Evolutionary conservation across 441 rosid genomes (phyloP).

Genomic region (Rhodomyrtus psidioides): DNA sequence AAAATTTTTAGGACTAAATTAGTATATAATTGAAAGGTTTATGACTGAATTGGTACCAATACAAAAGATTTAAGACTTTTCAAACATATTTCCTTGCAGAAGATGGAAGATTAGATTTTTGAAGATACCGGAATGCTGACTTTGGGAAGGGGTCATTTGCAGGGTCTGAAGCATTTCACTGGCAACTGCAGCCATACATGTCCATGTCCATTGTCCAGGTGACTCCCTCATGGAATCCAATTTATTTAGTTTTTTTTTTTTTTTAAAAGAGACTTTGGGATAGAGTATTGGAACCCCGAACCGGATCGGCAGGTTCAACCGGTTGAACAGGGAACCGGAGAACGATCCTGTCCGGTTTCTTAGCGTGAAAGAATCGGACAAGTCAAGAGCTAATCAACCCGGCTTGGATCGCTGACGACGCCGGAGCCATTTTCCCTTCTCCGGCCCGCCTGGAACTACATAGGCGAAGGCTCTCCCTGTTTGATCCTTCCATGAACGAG

Average conservation of each 20-base stretch:
- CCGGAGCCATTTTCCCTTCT: too few relatives aligned
- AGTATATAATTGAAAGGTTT: too few relatives aligned
- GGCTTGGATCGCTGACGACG: too few relatives aligned
- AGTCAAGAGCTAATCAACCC: too few relatives aligned
- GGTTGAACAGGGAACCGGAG: fast-evolving
- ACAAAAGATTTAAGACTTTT: too few relatives aligned
- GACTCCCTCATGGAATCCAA: background rate
- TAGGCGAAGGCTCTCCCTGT: too few relatives aligned
- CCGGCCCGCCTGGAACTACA: too few relatives aligned
- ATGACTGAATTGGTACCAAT: too few relatives aligned
- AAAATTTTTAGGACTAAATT: too few relatives aligned
- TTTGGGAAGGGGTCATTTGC: background rate
- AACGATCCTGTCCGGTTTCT: background rate
- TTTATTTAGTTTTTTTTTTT: background rate
- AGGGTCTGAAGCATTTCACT: background rate
- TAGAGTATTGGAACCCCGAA: background rate
- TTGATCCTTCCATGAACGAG: too few relatives aligned
- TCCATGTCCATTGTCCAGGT: too few relatives aligned
- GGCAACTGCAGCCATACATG: background rate
- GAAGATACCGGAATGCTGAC: background rate
- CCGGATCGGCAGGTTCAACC: fast-evolving
- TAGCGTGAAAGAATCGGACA: background rate
- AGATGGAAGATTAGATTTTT: background rate
- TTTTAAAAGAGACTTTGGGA: background rate
- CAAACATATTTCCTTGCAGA: too few relatives aligned